phyloP scores from a whole-genome alignment of 2,329 filamentous ascomycete species.

The Monosporascus sp. region DNA sequence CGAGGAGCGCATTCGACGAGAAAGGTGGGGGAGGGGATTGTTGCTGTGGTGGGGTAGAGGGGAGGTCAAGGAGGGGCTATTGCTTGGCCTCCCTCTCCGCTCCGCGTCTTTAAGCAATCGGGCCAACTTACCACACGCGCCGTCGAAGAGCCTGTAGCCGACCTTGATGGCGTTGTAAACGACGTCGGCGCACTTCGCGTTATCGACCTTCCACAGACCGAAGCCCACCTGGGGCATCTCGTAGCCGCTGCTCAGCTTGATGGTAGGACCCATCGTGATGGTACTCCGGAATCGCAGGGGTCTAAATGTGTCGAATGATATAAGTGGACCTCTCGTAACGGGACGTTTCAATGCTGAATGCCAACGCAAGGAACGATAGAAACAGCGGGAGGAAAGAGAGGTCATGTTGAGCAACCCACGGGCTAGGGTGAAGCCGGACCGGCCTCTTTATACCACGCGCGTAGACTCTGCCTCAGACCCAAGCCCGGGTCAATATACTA shows the following conservation, averaged over 20 bases:
- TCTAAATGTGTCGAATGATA: not conserved
- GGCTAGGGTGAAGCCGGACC: not conserved
- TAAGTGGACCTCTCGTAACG: not conserved
- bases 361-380: not conserved
- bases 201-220: conserved; percentile 79
- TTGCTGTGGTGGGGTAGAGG: not conserved
- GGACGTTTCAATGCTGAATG: not conserved
- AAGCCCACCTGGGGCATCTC: conserved; percentile 74
- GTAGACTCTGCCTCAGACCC: too few relatives aligned
- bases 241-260: conserved; percentile 60
- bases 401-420: not conserved
- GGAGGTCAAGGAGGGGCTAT: not conserved
- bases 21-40: conserved; percentile 1
- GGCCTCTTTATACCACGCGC: not conserved
- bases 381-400: not conserved
- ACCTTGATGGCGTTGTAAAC: conserved; percentile 71
- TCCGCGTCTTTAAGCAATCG: too few relatives aligned
- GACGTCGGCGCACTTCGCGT: conserved; percentile 65
- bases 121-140: conserved; percentile 49
- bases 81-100: not conserved
- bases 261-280: conserved; percentile 32
- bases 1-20: not conserved
- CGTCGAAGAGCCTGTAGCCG: conserved; percentile 56
- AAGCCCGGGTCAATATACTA: too few relatives aligned
- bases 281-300: not conserved